Evolutionary conservation across 2,329 filamentous ascomycete species (phyloP), one percentile per base, ranked within the genome.

Genomic region (Diaporthe sp.): DNA sequence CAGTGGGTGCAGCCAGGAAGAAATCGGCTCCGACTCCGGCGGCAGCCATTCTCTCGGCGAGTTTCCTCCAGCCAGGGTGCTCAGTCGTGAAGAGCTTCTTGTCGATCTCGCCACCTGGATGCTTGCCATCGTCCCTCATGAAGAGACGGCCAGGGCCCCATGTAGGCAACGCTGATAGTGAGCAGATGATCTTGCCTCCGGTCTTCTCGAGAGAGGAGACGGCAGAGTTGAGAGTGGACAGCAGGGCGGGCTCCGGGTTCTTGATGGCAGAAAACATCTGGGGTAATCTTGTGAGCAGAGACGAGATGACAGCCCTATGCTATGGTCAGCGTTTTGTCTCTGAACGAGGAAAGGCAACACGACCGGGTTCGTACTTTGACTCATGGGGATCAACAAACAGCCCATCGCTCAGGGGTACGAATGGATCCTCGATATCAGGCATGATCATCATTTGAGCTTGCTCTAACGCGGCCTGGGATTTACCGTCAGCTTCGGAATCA

Each of bases 371-470:
- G 73, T 85, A 91, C 88, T 94, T 96, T 61, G 95, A 97, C 83
- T 98, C 95, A 79, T 95, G 93, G 2, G 97, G 95, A 83, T 99
- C 96, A 22, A 98, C 96, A 83, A 98, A 98, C 13, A 99, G 88
- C 22, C 96, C 96, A 75, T 98, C 94, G 77, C 94, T 95, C 25
- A 99, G 88, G 3, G 97, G 96, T 22, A 98, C 92, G 82, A 99
- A 99, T 0, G 97, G 97, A 79, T 99, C 97, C 80, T 98, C 96
- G 67, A 99, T 90, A 82, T 99, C 97, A 4, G 97, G 94, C 95
- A 99, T 98, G 69, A 99, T 96, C 88, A 99, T 92, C 95, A 99
- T 98, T 82, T 99, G 97, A 13, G 97, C 95, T 85, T 95, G 92
- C 73, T 97, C 93, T 57, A 98, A 87, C 55, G 89, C 89, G 51